A percentile compares a stretch with the other conserved stretches of the same genome.
These are phyloP conservation scores for Fragaria nilgerrensis DNA, from an alignment of 306 rosid species.

Conservation along the genomic window DNA sequence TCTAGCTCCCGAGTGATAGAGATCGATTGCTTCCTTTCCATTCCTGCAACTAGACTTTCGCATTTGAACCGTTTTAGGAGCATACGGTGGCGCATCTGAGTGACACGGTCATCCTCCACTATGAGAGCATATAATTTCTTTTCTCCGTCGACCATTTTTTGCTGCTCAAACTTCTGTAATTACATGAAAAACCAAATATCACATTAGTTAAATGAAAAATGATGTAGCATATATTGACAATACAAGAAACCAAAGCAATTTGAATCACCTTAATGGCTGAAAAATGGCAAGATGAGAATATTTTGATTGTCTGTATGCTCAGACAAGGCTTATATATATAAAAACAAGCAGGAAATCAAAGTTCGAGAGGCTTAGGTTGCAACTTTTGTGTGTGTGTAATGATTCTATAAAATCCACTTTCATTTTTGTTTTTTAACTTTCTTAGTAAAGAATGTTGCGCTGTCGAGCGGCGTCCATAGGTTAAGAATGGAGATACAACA, in stretches of 20 bases:
- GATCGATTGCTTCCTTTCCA: conserved; percentile 29
- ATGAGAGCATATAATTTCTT: conserved; percentile 18
- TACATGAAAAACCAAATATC: not conserved
- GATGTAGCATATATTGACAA: not conserved
- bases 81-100: conserved; percentile 12
- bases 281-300: not conserved
- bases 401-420: not conserved
- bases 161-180: not conserved
- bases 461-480: not conserved
- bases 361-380: not conserved
- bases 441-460: too few species aligned
- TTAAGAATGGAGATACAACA: not conserved
- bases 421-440: not conserved
- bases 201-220: not conserved
- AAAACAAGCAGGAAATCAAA: not conserved
- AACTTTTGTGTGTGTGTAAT: not conserved
- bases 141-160: not conserved
- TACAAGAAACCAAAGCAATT: not conserved
- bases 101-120: conserved; percentile 24
- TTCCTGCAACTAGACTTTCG: conserved; percentile 18
- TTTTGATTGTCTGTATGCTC: not conserved
- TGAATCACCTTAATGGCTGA: not conserved
- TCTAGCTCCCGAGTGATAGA: conserved; percentile 25
- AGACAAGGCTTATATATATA: not conserved
- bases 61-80: not conserved